Evolutionary conservation across 2,329 filamentous ascomycete species (phyloP).

Genomic region (Aspergillus sp.): DNA sequence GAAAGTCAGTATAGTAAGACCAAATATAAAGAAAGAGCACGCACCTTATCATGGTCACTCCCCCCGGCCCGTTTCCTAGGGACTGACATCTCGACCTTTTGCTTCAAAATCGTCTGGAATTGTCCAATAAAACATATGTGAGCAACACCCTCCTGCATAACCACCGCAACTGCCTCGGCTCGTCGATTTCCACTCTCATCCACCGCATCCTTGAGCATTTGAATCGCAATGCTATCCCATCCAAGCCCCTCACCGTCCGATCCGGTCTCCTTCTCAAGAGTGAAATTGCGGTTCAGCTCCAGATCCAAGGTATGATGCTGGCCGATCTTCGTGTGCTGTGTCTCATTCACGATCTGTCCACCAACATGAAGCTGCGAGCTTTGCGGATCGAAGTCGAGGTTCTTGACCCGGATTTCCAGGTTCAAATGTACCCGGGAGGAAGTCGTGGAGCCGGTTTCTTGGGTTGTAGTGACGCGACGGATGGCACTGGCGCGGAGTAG

Average conservation of each 20-base stretch:
- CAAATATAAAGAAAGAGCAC: not conserved
- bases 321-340: constrained; percentile 58
- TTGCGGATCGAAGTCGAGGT: constrained; percentile 61
- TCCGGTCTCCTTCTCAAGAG: constrained; percentile 67
- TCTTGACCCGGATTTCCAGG: constrained; percentile 57
- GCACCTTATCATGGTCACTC: constrained; percentile 42
- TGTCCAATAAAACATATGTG: constrained; percentile 46
- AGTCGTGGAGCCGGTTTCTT: constrained; percentile 51
- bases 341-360: constrained; percentile 58
- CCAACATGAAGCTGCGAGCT: constrained; percentile 61
- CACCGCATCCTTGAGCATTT: constrained; percentile 69
- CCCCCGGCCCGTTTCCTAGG: constrained; percentile 41
- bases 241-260: constrained; percentile 41
- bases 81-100: constrained; percentile 41
- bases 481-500: constrained; percentile 58
- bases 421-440: constrained; percentile 58
- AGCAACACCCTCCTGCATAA: constrained; percentile 70
- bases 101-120: constrained; percentile 42
- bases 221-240: constrained; percentile 84
- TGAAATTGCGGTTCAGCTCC: constrained; percentile 80
- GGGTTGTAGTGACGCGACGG: constrained; percentile 55
- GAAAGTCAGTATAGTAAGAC: constrained; percentile 1
- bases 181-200: constrained; percentile 60
- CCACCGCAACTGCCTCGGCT: constrained; percentile 77
- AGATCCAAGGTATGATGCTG: constrained; percentile 69